A percentile compares a stretch with the other conserved stretches of the same genome.
phyloP scores from a whole-genome alignment of 306 rosid genomes.

The Potentilla sterilis region DNA sequence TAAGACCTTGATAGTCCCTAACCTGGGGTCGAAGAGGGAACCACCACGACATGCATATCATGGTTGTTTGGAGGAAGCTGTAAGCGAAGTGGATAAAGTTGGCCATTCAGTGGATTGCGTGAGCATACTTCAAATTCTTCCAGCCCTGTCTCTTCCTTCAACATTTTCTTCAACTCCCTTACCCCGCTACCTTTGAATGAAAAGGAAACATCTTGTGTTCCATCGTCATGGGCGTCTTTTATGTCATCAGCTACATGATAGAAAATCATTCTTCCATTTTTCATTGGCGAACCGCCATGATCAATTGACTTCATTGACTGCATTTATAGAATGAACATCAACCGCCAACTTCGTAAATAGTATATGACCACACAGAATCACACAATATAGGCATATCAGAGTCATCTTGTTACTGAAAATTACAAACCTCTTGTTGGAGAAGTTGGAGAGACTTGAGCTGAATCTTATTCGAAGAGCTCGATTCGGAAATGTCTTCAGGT shows the following conservation, averaged over 20 bases:
- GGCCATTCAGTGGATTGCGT: conserved; percentile 65
- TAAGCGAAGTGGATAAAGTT: conserved; percentile 72
- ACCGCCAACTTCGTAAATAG: background rate
- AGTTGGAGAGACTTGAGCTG: conserved; percentile 37
- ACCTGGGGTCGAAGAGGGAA: conserved; percentile 51
- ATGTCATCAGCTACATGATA: conserved; percentile 57
- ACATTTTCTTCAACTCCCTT: conserved; percentile 45
- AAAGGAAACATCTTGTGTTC: conserved; percentile 37
- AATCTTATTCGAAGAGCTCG: conserved; percentile 25
- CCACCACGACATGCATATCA: conserved; percentile 67
- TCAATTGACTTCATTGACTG: conserved; percentile 21
- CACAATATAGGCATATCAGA: background rate
- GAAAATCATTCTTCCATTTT: conserved; percentile 50
- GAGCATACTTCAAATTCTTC: conserved; percentile 60
- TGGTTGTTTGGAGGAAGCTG: conserved; percentile 78
- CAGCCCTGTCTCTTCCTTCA: conserved; percentile 54
- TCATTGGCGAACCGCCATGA: conserved; percentile 24
- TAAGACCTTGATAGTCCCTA: background rate
- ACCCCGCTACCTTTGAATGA: conserved; percentile 57
- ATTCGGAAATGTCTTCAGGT: conserved; percentile 1
- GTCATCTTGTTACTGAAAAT: background rate
- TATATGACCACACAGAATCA: background rate
- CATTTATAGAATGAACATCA: conserved; percentile 2
- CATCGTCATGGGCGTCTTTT: conserved; percentile 39
- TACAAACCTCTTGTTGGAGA: conserved; percentile 38